phyloP scores from a whole-genome alignment of 2,329 filamentous ascomycete genomes.

The Ophiocordyceps robertsii region DNA sequence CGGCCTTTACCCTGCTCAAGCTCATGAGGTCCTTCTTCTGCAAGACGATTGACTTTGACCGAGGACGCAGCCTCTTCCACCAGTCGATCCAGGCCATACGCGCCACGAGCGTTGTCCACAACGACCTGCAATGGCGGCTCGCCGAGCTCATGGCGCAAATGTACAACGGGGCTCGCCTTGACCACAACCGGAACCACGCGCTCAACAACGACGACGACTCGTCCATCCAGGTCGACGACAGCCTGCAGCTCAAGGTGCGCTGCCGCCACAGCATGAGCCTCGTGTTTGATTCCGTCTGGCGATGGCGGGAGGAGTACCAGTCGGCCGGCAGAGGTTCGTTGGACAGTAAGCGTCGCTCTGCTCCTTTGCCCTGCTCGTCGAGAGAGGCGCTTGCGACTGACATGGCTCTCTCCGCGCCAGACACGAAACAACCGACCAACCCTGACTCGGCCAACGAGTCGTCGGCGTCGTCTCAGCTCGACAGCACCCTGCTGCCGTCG shows the following conservation, averaged over 20 bases:
- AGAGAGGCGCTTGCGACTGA: neutral
- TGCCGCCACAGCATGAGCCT: constrained; percentile 77
- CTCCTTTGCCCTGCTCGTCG: neutral
- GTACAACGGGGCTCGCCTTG: constrained; percentile 57
- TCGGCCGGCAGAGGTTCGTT: constrained; percentile 55
- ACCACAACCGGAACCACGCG: constrained; percentile 29
- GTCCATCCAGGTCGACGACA: constrained; percentile 48
- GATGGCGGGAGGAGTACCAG: constrained; percentile 71
- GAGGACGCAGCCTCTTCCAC: constrained; percentile 56
- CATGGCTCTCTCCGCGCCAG: constrained; percentile 24
- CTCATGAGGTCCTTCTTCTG: constrained; percentile 67
- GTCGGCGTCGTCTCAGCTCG: constrained; percentile 52
- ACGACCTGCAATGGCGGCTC: constrained; percentile 67
- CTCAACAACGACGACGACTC: constrained; percentile 35
- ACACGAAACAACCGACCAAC: constrained; percentile 76
- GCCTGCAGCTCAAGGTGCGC: constrained; percentile 66
- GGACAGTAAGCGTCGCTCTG: constrained; percentile 43
- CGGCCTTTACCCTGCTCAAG: constrained; percentile 64
- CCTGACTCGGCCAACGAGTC: constrained; percentile 67
- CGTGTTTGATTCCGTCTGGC: constrained; percentile 74
- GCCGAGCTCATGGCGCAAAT: constrained; percentile 81
- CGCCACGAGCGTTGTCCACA: constrained; percentile 59
- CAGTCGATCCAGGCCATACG: constrained; percentile 57
- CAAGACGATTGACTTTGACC: constrained; percentile 54
- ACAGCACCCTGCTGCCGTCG: constrained; percentile 40